These are phyloP conservation scores for Microbotryum violaceum DNA, from an alignment of 1,284 basidiomycete genomes.

Conservation along the genomic window DNA sequence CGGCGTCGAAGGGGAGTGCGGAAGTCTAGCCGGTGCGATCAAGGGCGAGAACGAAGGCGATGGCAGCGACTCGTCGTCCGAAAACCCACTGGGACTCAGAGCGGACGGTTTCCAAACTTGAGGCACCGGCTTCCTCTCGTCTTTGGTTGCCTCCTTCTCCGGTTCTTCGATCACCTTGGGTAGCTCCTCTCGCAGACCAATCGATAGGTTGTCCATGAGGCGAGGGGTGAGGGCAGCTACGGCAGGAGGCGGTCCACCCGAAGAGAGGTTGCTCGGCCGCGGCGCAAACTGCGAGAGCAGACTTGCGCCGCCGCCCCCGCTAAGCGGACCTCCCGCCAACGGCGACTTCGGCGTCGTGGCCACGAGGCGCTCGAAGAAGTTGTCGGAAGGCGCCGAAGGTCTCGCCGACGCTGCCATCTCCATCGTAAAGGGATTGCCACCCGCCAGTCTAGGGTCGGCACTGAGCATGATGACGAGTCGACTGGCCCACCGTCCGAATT, in stretches of 20 bases:
- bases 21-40: too few relatives aligned
- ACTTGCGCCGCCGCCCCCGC: slow-evolving; percentile 2
- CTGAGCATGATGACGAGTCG: slow-evolving; percentile 56
- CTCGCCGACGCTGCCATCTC: slow-evolving; percentile 15
- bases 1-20: slow-evolving; percentile 10
- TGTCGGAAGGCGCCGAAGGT: slow-evolving; percentile 5
- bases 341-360: background rate
- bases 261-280: background rate
- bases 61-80: slow-evolving; percentile 27
- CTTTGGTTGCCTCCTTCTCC: background rate
- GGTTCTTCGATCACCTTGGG: slow-evolving; percentile 21
- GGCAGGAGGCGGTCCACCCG: too few relatives aligned
- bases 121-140: background rate
- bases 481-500: slow-evolving; percentile 79
- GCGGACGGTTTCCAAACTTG: too few relatives aligned
- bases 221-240: slow-evolving; percentile 8
- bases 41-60: slow-evolving; percentile 21
- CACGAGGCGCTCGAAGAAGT: slow-evolving; percentile 11
- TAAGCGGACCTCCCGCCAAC: too few relatives aligned
- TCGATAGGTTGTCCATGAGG: slow-evolving; percentile 14
- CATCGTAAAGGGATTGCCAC: slow-evolving; percentile 39
- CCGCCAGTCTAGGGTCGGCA: slow-evolving; percentile 15
- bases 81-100: background rate
- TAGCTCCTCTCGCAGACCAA: slow-evolving; percentile 5
- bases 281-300: slow-evolving; percentile 6